phyloP scores from a whole-genome alignment of 2,329 filamentous ascomycete genomes.

The Pseudogymnoascus sp. region DNA sequence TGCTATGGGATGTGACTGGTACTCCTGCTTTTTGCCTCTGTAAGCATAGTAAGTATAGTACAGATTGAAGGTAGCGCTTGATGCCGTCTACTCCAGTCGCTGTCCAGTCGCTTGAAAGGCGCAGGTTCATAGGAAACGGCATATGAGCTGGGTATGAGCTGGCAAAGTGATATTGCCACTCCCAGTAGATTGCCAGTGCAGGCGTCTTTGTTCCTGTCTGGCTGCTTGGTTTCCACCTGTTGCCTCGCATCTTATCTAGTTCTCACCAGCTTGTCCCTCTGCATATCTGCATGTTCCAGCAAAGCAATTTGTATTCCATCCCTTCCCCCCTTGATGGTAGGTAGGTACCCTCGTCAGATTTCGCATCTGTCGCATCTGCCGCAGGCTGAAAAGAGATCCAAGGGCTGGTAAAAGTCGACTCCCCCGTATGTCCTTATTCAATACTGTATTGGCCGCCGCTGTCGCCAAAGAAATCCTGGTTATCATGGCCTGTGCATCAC shows the following conservation, averaged over 20 bases:
- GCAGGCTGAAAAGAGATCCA: conserved; percentile 7
- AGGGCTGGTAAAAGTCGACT: background rate
- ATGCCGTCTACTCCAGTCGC: background rate
- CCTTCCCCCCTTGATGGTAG: background rate
- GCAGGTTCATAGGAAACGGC: background rate
- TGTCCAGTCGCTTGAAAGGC: background rate
- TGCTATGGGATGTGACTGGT: conserved; percentile 3
- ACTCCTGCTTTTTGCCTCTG: background rate
- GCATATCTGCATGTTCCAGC: conserved; percentile 1
- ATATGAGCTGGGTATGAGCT: conserved; percentile 4
- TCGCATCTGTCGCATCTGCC: conserved; percentile 5
- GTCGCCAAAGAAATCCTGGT: conserved; percentile 4
- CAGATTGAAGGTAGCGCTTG: background rate
- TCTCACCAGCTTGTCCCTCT: background rate
- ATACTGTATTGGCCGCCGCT: conserved; percentile 6
- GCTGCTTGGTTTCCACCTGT: background rate
- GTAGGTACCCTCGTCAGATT: conserved; percentile 7
- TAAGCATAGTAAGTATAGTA: background rate
- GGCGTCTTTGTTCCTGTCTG: background rate
- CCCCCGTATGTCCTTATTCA: background rate
- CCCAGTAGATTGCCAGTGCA: background rate
- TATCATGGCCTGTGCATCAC: conserved; percentile 5
- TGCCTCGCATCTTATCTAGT: background rate
- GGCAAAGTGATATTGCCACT: conserved; percentile 5
- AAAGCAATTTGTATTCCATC: background rate